Base-by-base conservation (phyloP, 345 rosid genomes). In the Hypericum perforatum region DNA sequence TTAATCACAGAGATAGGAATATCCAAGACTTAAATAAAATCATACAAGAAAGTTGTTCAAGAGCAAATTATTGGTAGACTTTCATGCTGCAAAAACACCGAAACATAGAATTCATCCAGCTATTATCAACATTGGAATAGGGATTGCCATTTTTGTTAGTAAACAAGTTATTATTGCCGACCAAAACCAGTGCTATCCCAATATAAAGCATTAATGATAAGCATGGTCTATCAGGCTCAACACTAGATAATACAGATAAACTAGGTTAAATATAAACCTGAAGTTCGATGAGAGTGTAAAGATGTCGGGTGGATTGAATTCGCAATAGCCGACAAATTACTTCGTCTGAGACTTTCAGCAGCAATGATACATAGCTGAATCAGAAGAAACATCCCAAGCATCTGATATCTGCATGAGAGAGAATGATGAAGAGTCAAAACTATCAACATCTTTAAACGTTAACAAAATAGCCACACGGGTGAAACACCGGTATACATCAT, bases 351-450 rank as follows among this genome's bases (percentile, higher is more conserved):
- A 48, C 81, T 81, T 64, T 92, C 96, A 61, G 94, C 85, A 58
- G 95, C 95, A 73, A 88, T 76, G 64, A 87, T 67, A 65, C 95
- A 92, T 52, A 92, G 76, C 72, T 88, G 98, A 72, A 92, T 74
- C 63, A 92, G 71, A 61, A 88, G 95, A 71, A 92, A 92, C 16
- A 88, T 72, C 32, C 98, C 98, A 39, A 92, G 73, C 61, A 85
- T 82, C 67, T 92, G 96, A 72, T 92, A 88, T 70, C 96, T 88
- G 82, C 64, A 41, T 37, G 60, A 38, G 69, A 70, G 65, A 41
- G 39, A 54, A 60, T 47, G 53, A 43, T 61, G 51, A 43, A 49
- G 11, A 9, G 43, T 29, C 13, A 45, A 16, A 22, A 13, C 47
- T 5, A 15, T 9, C 36, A 40, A 57, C 13, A 16, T 32, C 54